phyloP scores from a whole-genome alignment of 306 rosid genomes.

The Chamaecrista fasciculata region DNA sequence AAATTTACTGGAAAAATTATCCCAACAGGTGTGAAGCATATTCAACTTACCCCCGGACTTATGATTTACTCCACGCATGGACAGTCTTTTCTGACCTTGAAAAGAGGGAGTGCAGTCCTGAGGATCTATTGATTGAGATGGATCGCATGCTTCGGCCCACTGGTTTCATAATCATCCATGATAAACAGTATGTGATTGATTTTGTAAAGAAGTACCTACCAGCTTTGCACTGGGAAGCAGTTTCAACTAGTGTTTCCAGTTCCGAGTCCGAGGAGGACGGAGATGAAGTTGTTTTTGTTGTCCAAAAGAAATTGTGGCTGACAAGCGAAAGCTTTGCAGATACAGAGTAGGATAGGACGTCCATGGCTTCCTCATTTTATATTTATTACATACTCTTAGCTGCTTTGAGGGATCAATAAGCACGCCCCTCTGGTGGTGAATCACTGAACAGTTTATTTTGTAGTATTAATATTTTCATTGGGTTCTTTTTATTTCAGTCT shows the following conservation, averaged over 20 bases:
- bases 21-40: constrained; percentile 51
- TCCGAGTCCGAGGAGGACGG: constrained; percentile 60
- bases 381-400: constrained; percentile 30
- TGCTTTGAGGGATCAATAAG: constrained; percentile 47
- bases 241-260: constrained; percentile 51
- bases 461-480: constrained; percentile 37
- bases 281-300: constrained; percentile 54
- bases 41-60: constrained; percentile 94
- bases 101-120: constrained; percentile 68
- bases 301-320: constrained; percentile 91
- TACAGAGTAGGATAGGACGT: constrained; percentile 56
- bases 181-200: constrained; percentile 70
- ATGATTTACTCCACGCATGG: constrained; percentile 88
- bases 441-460: constrained; percentile 42
- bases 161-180: constrained; percentile 71
- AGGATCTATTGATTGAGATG: constrained; percentile 85
- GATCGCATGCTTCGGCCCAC: constrained; percentile 86
- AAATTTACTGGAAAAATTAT: constrained; percentile 22
- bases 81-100: constrained; percentile 71
- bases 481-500: constrained; percentile 25
- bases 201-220: constrained; percentile 60
- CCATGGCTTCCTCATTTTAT: constrained; percentile 24
- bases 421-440: constrained; percentile 46
- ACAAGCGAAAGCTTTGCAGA: constrained; percentile 67
- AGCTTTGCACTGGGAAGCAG: constrained; percentile 90